Percentiles rank a stretch among this genome's conserved stretches.
phyloP scores from a whole-genome alignment of 805 yeast species.

The Metschnikowia similis region DNA sequence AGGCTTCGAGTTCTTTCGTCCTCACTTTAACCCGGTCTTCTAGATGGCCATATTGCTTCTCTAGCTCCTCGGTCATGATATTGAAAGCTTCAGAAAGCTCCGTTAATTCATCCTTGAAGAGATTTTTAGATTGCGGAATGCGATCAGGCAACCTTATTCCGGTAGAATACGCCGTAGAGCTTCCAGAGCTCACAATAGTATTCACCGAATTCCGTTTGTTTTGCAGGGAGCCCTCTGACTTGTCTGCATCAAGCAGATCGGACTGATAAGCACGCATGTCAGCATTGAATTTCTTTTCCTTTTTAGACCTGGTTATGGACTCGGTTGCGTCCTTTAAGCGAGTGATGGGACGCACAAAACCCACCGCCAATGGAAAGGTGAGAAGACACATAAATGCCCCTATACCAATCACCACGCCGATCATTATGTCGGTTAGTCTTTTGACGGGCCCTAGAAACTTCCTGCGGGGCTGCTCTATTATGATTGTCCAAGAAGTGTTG shows the following conservation, averaged over 20 bases:
- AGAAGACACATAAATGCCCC: constrained; percentile 69
- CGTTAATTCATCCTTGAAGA: constrained; percentile 78
- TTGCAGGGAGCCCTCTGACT: background rate
- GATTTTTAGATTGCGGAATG: constrained; percentile 35
- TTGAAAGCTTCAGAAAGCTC: constrained; percentile 87
- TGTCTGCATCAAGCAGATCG: background rate
- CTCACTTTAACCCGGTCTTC: constrained; percentile 86
- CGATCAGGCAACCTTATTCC: constrained; percentile 38
- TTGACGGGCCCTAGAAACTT: constrained; percentile 61
- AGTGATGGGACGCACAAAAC: constrained; percentile 79
- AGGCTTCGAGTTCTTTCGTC: constrained; percentile 83
- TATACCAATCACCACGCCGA: constrained; percentile 74
- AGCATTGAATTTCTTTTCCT: constrained; percentile 14
- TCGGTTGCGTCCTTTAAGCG: constrained; percentile 81
- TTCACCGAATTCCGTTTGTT: constrained; percentile 22
- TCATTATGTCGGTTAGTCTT: constrained; percentile 60
- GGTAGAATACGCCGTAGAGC: constrained; percentile 32
- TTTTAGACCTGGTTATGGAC: constrained; percentile 47
- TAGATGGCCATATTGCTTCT: constrained; percentile 73
- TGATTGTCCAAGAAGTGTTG: constrained; percentile 61
- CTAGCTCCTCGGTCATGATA: constrained; percentile 84
- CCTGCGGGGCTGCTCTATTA: constrained; percentile 58
- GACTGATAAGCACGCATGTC: background rate
- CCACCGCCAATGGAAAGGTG: constrained; percentile 81
- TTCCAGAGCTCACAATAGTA: constrained; percentile 29